These are phyloP conservation scores for Bonia amplexicaulis DNA, from an alignment of 176 grass and related monocot genomes.

Conservation along the genomic window DNA sequence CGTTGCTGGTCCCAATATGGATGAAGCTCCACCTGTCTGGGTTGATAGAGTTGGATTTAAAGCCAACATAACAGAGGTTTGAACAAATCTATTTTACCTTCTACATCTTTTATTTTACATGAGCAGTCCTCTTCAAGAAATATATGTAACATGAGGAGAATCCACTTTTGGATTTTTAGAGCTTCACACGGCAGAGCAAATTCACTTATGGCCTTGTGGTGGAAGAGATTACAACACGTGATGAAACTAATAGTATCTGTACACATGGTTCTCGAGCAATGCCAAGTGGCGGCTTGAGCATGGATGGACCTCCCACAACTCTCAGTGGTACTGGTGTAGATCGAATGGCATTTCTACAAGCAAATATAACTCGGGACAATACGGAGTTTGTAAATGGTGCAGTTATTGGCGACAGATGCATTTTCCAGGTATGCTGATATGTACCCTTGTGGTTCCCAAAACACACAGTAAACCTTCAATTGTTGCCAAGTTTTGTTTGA, in stretches of 20 bases:
- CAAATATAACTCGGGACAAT: slow-evolving; percentile 88
- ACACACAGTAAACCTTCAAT: background rate
- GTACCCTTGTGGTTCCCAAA: slow-evolving; percentile 11
- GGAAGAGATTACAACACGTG: slow-evolving; percentile 84
- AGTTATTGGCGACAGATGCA: slow-evolving; percentile 75
- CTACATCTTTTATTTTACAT: background rate
- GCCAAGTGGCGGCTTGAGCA: slow-evolving; percentile 72
- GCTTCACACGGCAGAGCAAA: slow-evolving; percentile 86
- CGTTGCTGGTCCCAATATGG: slow-evolving; percentile 73
- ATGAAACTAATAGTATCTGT: slow-evolving; percentile 80
- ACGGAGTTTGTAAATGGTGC: slow-evolving; percentile 79
- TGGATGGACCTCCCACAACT: slow-evolving; percentile 93
- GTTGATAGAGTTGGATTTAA: slow-evolving; percentile 87
- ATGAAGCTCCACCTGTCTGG: slow-evolving; percentile 88
- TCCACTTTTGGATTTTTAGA: slow-evolving; percentile 44
- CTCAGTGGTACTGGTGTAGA: slow-evolving; percentile 87
- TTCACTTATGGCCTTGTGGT: slow-evolving; percentile 89
- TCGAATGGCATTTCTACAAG: slow-evolving; percentile 68
- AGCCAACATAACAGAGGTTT: slow-evolving; percentile 96
- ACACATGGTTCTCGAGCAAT: slow-evolving; percentile 86
- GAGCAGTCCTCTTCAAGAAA: background rate
- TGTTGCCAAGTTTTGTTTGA: background rate
- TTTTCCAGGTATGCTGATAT: slow-evolving; percentile 71
- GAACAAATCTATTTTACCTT: background rate
- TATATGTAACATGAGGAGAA: slow-evolving; percentile 22